Conservation (phyloP, 306 rosid species). For the Arachis stenosperma region DNA sequence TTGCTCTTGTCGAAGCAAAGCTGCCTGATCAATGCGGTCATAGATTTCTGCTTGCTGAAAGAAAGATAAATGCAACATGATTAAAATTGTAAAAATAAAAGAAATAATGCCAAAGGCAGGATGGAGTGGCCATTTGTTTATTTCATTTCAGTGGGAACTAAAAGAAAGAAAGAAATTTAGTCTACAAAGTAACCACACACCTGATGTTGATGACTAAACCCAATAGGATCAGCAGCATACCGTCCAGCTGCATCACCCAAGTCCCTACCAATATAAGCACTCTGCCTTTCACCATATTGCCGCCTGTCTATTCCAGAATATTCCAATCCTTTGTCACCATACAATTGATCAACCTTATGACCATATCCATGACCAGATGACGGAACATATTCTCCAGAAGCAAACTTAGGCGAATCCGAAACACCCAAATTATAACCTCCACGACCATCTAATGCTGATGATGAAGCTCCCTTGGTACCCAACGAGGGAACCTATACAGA, state of each 20-base stretch:
- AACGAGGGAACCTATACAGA: conserved; percentile 62
- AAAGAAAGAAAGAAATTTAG: conserved; percentile 14
- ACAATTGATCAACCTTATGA: conserved; percentile 76
- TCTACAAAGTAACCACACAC: conserved; percentile 45
- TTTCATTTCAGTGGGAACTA: neutral
- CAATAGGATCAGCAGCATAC: conserved; percentile 74
- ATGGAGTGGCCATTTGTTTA: conserved; percentile 2
- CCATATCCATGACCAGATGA: conserved; percentile 82
- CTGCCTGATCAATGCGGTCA: conserved; percentile 85
- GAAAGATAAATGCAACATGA: conserved; percentile 29
- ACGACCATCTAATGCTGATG: conserved; percentile 79
- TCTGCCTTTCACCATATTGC: conserved; percentile 83
- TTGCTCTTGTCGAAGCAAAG: conserved; percentile 92
- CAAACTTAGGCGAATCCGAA: conserved; percentile 81
- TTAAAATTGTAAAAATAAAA: neutral
- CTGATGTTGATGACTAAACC: conserved; percentile 83
- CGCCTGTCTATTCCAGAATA: conserved; percentile 83
- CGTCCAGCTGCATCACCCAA: conserved; percentile 74
- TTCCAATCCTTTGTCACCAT: conserved; percentile 81
- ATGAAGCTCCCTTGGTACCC: conserved; percentile 65
- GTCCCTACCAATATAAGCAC: conserved; percentile 80
- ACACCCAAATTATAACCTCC: conserved; percentile 71
- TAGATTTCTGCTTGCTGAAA: conserved; percentile 70
- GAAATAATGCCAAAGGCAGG: conserved; percentile 1
- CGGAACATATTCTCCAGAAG: conserved; percentile 75